Evolutionary conservation across 768 basidiomycete species (phyloP), one percentile per base, ranked within the genome.

Genomic region (button mushroom (Agaricus bisporus)): DNA sequence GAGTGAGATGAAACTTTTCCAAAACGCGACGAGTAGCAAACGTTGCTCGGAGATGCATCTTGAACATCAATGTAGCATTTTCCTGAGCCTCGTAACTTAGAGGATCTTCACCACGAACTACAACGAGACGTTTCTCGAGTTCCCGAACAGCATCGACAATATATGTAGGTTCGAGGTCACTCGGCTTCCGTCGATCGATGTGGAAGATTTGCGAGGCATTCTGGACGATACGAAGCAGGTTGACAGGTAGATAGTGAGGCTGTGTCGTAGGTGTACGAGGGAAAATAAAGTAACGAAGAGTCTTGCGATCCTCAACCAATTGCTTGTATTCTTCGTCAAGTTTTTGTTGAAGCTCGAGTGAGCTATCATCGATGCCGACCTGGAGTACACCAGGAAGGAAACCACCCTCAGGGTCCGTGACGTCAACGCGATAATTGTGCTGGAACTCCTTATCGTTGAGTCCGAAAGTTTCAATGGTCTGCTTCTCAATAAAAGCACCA

Each of bases 181-280:
- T 91, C 0, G 95, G 91, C 63, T 97, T 92, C 55, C 97, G 83
- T 25, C 82, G 78, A 70, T 98, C 95, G 63, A 99, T 92, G 59
- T 95, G 92, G 84, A 98, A 98, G 63, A 98, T 95, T 61, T 98
- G 95, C 10, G 82, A 78, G 0, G 95, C 89, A 64, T 98, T 98
- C 63, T 97, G 94, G 42, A 98, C 84, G 62, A 98, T 93, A 48
- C 97, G 97, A 26, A 85, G 82, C 4, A 98, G 81, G 64, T 98
- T 98, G 73, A 98, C 95, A 3, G 95, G 97, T 11, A 98, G 83
- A 56, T 92, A 94, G 57, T 92, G 91, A 1, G 85, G 82, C 5
- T 76, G 73, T 28, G 76, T 80, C 7, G 86, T 83, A 32, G 88
- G 82, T 1, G 82, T 78, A 17, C 83, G 78, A 10, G 83, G 85